Base-by-base conservation (phyloP, 306 rosid species). In the Quercus bicolor region DNA sequence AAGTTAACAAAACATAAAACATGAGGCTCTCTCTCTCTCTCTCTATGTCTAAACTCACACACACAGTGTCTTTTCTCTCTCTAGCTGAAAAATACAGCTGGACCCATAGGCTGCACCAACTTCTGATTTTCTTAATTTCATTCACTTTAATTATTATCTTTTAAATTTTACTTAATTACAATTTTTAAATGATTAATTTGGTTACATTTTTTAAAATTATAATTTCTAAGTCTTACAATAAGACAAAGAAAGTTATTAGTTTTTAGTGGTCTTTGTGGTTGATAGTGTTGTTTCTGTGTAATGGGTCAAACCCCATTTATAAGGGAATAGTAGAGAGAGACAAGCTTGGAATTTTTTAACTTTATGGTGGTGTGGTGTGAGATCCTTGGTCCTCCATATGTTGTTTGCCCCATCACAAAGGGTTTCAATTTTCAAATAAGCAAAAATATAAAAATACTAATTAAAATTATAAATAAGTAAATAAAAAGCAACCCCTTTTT, bases 81-180 rank as follows among this genome's bases (percentile, higher is more conserved):
- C 79, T 79, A 43, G 37, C 77, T 52, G 74, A 76, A 77, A 82
- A 84, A 28, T 71, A 75, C 87, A 91, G 89, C 86, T 79, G 87
- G 86, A 87, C 84, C 83, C 77, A 68, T 73, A 64, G 82, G 80
- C 84, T 72, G 72, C 81, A 80, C 88, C 87, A 90, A 87, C 84
- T 84, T 82, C 74, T 78, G 86, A 84, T 84, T 85, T 85, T 83
- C 72, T 31, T 73, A 75, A 70, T 59, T 78, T 76, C n/a, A 61
- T 79, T 78, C 48, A 48, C 53, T 48, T 70, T 53, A 53, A 10
- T 16, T 74, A 45, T 65, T 60, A 74, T 77, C 64, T 76, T 24
- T 23, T 64, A n/a, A 11, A 69, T 40, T 5, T 33, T 33, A 7
- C 68, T 31, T 19, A 20, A 83, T 29, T 23, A 28, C 23, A 48